A percentile compares a stretch with the other conserved stretches of the same genome.
Evolutionary conservation across 805 yeast genomes (phyloP).

Genomic region (Yarrowia osloensis): DNA sequence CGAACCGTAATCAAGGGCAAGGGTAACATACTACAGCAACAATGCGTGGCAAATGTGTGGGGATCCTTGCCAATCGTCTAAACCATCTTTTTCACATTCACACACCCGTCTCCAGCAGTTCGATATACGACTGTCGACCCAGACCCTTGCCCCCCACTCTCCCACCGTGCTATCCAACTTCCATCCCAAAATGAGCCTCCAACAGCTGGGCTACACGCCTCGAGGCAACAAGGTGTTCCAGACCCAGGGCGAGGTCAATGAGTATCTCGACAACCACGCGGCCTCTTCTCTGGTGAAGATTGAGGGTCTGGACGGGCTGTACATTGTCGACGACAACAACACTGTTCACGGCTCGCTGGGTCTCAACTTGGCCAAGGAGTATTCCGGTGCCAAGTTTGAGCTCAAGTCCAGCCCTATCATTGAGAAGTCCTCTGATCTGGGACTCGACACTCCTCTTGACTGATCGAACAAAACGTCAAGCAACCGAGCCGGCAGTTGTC

Average conservation of each 20-base stretch:
- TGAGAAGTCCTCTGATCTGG: not conserved
- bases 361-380: not conserved
- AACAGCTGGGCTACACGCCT: slow-evolving; percentile 21
- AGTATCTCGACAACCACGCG: slow-evolving; percentile 21
- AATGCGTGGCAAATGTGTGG: slow-evolving; percentile 24
- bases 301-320: slow-evolving; percentile 17
- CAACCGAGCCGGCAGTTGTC: too few relatives aligned
- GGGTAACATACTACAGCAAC: slow-evolving; percentile 24
- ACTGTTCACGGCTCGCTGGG: slow-evolving; percentile 10
- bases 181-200: slow-evolving; percentile 26
- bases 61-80: not conserved
- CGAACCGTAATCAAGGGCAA: slow-evolving; percentile 20
- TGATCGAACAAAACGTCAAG: too few relatives aligned
- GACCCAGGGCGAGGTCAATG: slow-evolving; percentile 5
- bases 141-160: too few relatives aligned
- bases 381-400: slow-evolving; percentile 19
- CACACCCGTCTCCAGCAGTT: not conserved
- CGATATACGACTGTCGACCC: too few relatives aligned
- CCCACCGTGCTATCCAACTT: not conserved
- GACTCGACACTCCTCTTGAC: slow-evolving; percentile 21
- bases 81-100: not conserved
- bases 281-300: slow-evolving; percentile 14
- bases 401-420: slow-evolving; percentile 2
- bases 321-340: slow-evolving; percentile 13
- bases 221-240: slow-evolving; percentile 21